Base-by-base conservation (phyloP, 345 rosid species). In the Citrus cavaleriei region DNA sequence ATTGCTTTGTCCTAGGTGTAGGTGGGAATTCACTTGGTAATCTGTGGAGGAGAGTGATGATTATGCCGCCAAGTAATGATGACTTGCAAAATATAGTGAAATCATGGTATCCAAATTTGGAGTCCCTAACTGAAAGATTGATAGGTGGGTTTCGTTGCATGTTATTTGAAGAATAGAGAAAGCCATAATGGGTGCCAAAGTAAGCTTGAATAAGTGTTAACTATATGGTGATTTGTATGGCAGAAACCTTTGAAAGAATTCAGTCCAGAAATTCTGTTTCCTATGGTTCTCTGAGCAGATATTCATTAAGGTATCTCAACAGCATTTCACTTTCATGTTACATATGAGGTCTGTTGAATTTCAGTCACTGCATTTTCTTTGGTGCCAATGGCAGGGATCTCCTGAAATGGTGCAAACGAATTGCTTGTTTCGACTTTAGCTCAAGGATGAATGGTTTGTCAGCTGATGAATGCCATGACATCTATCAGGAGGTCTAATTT, bases 371-470 rank as follows among this genome's bases (percentile, higher is more conserved):
- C 37, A 63, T 75, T 65, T 68, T 80, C 62, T 83, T 80, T 75
- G 71, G 69, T 84, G 38, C 65, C 87, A 35, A 77, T 85, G 80
- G 63, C 89, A 95, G 99, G 91, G 99, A 95, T 88, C 91, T 95
- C 73, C 91, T 95, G 57, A 93, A 95, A 86, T 93, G 93, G 97
- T 93, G 99, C 87, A 95, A 90, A 79, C 87, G 99, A 78, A 89
- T 95, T 83, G 83, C 84, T 63, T 84, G 86, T 25, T 75, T 85
- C 55, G 82, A 79, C 73, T 81, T 76, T 76, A 58, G 73, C 77
- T 60, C 68, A 2, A 24, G 21, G 6, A 76, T 37, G 18, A 60
- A 78, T 81, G 81, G 80, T 68, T 78, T 91, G 83, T 77, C 96
- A 62, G 77, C 89, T 61, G 75, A 79, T 63, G 91, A 91, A 77